Evolutionary conservation across 257 asterid genomes (phyloP), one percentile per base, ranked within the genome.

Genomic region (Fraxinus quadrangulata): DNA sequence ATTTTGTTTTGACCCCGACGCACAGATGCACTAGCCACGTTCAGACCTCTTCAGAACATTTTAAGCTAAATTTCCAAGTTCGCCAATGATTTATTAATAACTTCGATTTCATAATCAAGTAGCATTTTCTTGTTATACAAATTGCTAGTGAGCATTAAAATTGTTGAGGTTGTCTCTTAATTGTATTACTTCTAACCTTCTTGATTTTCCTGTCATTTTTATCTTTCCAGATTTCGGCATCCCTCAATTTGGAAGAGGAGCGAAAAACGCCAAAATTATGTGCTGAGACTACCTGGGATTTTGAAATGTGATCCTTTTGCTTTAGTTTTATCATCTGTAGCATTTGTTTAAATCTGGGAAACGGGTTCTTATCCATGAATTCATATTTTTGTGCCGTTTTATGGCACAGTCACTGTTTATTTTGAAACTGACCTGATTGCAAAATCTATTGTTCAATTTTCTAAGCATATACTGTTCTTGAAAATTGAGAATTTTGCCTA

Each of bases 271-370:
- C 99, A 0, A 92, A 90, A 79, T 40, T 94, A 84, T 78, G 83
- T 66, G 99, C 99, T 0, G 97, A 94, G 87, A 90, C 91, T 6
- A 79, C 85, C 65, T 94, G 96, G 97, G 94, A 92, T 75, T 86
- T 90, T 12, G 97, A 87, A 78, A 79, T 94, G 91, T 92, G 90
- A 94, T 85, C 67, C 78, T 21, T 71, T 30, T 23, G 19, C 45
- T 67, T 3, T 21, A 30, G 28, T 54, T 69, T 6, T 23, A 16
- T 75, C 77, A 26, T 36, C 73, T 67, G 77, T 72, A 17, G 49
- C 89, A 74, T n/a, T 65, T 79, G 17, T 63, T 75, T 45, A 40
- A 77, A 71, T 82, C 33, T 16, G 56, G 82, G 51, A 23, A 78
- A 61, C 47, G 13, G 33, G 33, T 73, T 63, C 34, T 63, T 4